phyloP scores from a whole-genome alignment of 2,329 filamentous ascomycete genomes.

The Amauroascus verrucosus region DNA sequence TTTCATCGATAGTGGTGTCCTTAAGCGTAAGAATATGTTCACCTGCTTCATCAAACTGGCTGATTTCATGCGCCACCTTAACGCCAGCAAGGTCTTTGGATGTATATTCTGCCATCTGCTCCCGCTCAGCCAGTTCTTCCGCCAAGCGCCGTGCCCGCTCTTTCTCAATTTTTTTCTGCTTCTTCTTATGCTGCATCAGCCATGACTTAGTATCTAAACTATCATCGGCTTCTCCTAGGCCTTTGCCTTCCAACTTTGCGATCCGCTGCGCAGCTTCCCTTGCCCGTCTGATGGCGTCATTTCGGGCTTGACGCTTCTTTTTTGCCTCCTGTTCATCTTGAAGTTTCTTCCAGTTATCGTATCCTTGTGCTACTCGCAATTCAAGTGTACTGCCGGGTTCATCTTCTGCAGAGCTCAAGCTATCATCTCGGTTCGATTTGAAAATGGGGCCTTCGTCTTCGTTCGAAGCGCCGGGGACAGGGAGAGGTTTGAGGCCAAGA shows the following conservation, averaged over 20 bases:
- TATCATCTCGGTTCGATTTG: constrained; percentile 42
- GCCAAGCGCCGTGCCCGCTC: constrained; percentile 59
- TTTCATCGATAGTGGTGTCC: constrained; percentile 73
- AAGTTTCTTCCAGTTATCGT: constrained; percentile 45
- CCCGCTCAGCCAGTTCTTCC: constrained; percentile 67
- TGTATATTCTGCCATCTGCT: constrained; percentile 65
- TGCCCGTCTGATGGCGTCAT: constrained; percentile 75
- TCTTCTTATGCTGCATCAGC: constrained; percentile 82
- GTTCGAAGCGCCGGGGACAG: constrained; percentile 57
- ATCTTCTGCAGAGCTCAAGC: constrained; percentile 44
- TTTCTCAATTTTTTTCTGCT: constrained; percentile 78
- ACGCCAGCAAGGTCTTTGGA: constrained; percentile 79
- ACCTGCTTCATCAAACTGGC: constrained; percentile 63
- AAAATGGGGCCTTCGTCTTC: constrained; percentile 44
- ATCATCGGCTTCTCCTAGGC: constrained; percentile 64
- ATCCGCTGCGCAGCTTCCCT: constrained; percentile 72
- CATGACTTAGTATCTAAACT: constrained; percentile 72
- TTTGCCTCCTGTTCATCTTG: constrained; percentile 63
- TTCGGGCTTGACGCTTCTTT: constrained; percentile 65
- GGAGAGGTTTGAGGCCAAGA: constrained; percentile 80
- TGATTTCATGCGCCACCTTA: constrained; percentile 79
- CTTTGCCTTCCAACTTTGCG: constrained; percentile 66
- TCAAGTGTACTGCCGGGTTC: constrained; percentile 76
- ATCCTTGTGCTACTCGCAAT: constrained; percentile 42
- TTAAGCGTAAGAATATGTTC: constrained; percentile 93